A percentile compares a stretch with the other conserved stretches of the same genome.
Conservation (phyloP, 1,284 basidiomycete genomes). For the Takashimella koratensis region DNA sequence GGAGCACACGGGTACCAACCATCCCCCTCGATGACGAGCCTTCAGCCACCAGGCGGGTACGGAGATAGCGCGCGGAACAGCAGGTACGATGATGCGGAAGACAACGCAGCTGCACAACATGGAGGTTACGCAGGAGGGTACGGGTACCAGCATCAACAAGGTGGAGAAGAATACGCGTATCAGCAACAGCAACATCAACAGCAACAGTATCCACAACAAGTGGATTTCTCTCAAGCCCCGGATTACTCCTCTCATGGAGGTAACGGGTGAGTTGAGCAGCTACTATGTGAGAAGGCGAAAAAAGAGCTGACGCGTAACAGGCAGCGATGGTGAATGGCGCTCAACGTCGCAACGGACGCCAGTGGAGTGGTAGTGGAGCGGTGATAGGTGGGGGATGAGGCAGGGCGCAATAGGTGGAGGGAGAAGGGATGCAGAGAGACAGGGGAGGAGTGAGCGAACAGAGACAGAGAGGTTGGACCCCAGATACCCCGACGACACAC, state of each 20-base stretch:
- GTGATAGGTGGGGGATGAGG: too few relatives aligned
- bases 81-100: neutral
- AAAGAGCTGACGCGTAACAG: neutral
- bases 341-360: too few relatives aligned
- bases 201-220: constrained; percentile 5
- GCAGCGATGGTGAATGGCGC: neutral
- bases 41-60: neutral
- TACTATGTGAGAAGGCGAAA: too few relatives aligned
- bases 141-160: neutral
- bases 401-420: too few relatives aligned
- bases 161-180: constrained; percentile 6
- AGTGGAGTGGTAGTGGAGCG: too few relatives aligned
- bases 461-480: too few relatives aligned
- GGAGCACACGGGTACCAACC: constrained; percentile 1
- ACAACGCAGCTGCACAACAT: constrained; percentile 1
- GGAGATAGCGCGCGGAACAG: neutral
- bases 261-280: neutral
- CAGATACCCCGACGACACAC: too few relatives aligned
- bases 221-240: neutral
- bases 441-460: too few relatives aligned
- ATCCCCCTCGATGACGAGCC: constrained; percentile 1
- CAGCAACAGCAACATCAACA: constrained; percentile 3
- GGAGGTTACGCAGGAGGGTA: constrained; percentile 12
- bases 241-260: neutral
- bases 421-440: too few relatives aligned